Conservation (phyloP, 768 basidiomycete species). For the Kockovaella imperatae region DNA sequence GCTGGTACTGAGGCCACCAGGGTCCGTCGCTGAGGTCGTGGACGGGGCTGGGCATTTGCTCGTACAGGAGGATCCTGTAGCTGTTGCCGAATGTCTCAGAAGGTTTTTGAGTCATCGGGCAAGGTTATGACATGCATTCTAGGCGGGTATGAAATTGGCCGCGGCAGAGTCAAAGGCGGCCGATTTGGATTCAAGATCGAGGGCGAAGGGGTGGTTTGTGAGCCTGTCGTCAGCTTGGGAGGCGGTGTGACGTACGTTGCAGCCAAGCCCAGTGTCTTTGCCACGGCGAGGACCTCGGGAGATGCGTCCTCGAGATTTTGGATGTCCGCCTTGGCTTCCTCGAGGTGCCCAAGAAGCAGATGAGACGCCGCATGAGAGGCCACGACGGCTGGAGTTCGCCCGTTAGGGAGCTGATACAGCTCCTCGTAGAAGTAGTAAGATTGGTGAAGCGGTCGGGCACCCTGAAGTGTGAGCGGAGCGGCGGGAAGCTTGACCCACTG, state of each 20-base stretch:
- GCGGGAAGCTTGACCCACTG: conserved; percentile 20
- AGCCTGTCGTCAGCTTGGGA: conserved; percentile 25
- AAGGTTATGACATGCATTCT: conserved; percentile 5
- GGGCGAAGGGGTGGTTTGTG: conserved; percentile 41
- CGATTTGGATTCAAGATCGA: conserved; percentile 42
- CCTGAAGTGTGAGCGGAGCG: conserved; percentile 15
- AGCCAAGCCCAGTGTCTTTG: conserved; percentile 22
- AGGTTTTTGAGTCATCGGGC: background rate
- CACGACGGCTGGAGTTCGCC: conserved; percentile 41
- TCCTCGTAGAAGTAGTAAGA: conserved; percentile 47
- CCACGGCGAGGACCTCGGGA: conserved; percentile 34
- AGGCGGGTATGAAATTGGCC: conserved; percentile 42
- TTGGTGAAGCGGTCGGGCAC: conserved; percentile 41
- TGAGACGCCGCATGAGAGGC: conserved; percentile 45
- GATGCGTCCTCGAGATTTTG: conserved; percentile 27
- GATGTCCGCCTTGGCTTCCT: conserved; percentile 45
- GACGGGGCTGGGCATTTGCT: conserved; percentile 32
- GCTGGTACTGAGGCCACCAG: conserved; percentile 33
- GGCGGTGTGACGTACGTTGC: background rate
- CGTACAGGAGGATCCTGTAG: no score
- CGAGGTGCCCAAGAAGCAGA: conserved; percentile 40
- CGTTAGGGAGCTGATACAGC: conserved; percentile 40
- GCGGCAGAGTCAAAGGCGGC: conserved; percentile 46
- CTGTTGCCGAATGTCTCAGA: no score
- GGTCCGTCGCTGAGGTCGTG: no score